Percentiles rank a stretch among this genome's conserved stretches.
Conservation (phyloP, 257 asterid species). For the Prunella vulgaris region DNA sequence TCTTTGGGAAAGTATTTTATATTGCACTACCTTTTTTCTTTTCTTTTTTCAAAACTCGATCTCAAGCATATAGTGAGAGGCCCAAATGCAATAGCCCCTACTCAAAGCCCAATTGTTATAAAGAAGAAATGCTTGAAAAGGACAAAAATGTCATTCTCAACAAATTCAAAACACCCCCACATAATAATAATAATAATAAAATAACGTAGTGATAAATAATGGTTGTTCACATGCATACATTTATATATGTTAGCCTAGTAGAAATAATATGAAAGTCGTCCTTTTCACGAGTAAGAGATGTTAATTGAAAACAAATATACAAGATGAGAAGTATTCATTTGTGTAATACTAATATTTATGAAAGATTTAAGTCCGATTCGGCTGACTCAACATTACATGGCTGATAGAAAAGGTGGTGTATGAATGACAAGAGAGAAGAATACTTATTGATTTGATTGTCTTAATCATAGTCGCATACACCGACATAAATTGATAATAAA, state of each 20-base stretch:
- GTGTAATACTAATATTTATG: not conserved
- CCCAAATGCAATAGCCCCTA: not conserved
- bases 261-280: constrained; percentile 5
- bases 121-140: not conserved
- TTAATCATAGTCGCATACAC: constrained; percentile 31
- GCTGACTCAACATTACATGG: constrained; percentile 60
- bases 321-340: not conserved
- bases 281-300: not conserved
- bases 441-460: constrained; percentile 13
- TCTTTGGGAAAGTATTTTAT: too few relatives aligned
- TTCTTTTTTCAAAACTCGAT: too few relatives aligned
- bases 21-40: too few relatives aligned
- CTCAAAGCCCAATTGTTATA: not conserved
- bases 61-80: not conserved
- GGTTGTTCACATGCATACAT: not conserved
- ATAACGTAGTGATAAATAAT: not conserved
- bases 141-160: not conserved
- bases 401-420: constrained; percentile 20
- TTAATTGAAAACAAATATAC: not conserved
- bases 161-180: not conserved
- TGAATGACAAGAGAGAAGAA: not conserved
- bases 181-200: too few relatives aligned
- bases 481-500: constrained; percentile 16
- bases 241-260: not conserved
- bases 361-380: constrained; percentile 30